These are phyloP conservation scores for Talaromyces amestolkiae DNA, from an alignment of 2,329 filamentous ascomycete species.

Conservation along the genomic window DNA sequence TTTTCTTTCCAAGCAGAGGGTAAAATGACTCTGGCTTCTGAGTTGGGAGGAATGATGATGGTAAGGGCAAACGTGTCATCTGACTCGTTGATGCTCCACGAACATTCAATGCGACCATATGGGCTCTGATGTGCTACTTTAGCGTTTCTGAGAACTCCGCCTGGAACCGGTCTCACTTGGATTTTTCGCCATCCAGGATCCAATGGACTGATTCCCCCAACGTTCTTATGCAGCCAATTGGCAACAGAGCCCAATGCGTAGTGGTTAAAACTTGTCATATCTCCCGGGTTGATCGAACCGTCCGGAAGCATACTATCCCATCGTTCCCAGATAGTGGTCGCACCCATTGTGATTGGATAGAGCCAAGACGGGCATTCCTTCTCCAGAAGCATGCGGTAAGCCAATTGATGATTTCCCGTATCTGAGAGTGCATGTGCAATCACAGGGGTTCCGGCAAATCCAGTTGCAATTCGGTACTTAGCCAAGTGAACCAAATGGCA, in stretches of 20 bases:
- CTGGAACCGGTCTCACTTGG: too few species aligned
- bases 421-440: conserved; percentile 29
- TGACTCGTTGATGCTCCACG: too few species aligned
- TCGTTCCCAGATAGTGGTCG: conserved; percentile 46
- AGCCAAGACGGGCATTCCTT: conserved; percentile 37
- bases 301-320: conserved; percentile 44
- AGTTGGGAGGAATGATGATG: too few species aligned
- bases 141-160: too few species aligned
- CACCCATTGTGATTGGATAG: conserved; percentile 42
- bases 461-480: conserved; percentile 35
- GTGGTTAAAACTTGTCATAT: conserved; percentile 47
- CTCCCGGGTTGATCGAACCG: conserved; percentile 39
- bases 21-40: too few species aligned
- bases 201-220: conserved; percentile 26
- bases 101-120: too few species aligned
- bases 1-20: too few species aligned
- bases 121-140: too few species aligned
- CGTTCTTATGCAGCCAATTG: conserved; percentile 39
- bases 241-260: conserved; percentile 42
- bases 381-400: conserved; percentile 40
- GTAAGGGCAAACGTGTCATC: too few species aligned
- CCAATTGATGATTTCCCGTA: conserved; percentile 23
- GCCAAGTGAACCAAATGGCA: conserved; percentile 24
- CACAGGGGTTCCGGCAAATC: conserved; percentile 36
- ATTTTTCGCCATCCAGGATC: too few species aligned